Percentiles rank a stretch among this genome's conserved stretches.
phyloP scores from a whole-genome alignment of 139 green algal genomes.

The Haematococcus sp. region DNA sequence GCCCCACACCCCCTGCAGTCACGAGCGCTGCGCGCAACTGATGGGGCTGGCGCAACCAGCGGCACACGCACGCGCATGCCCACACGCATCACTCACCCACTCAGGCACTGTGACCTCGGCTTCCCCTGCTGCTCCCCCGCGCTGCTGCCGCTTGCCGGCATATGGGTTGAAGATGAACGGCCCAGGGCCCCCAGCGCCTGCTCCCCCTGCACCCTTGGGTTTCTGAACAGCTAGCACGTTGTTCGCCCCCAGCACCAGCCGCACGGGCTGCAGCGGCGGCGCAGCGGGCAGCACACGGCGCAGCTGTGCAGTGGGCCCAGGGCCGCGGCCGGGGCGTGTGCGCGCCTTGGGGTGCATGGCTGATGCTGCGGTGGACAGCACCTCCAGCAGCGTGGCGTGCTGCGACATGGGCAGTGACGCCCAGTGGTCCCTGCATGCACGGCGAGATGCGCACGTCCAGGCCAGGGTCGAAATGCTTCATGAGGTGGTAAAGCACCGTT shows the following conservation, averaged over 20 bases:
- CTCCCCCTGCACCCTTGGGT: background rate
- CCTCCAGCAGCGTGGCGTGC: constrained; percentile 57
- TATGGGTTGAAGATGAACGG: constrained; percentile 78
- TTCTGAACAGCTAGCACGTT: background rate
- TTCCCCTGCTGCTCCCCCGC: constrained; percentile 7
- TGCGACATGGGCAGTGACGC: constrained; percentile 33
- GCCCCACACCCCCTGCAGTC: too few relatives aligned
- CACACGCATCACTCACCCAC: constrained; percentile 27
- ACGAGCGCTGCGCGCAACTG: too few relatives aligned
- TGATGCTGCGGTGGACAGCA: constrained; percentile 34
- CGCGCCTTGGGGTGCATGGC: constrained; percentile 10
- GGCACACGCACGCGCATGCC: too few relatives aligned
- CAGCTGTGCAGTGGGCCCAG: constrained; percentile 27
- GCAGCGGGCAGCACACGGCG: constrained; percentile 21
- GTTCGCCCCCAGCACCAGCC: constrained; percentile 8
- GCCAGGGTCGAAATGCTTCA: too few relatives aligned
- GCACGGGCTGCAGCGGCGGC: constrained; percentile 3
- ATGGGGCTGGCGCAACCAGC: too few relatives aligned
- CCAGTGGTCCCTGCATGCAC: constrained; percentile 41
- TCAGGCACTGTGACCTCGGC: constrained; percentile 12
- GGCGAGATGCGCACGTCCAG: too few relatives aligned
- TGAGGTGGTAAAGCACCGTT: too few relatives aligned
- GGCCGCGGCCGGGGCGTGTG: constrained; percentile 31
- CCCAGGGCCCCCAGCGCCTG: background rate
- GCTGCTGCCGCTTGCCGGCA: constrained; percentile 37